Conservation (phyloP, 2,329 filamentous ascomycete genomes). For the Monosporascus ibericus region DNA sequence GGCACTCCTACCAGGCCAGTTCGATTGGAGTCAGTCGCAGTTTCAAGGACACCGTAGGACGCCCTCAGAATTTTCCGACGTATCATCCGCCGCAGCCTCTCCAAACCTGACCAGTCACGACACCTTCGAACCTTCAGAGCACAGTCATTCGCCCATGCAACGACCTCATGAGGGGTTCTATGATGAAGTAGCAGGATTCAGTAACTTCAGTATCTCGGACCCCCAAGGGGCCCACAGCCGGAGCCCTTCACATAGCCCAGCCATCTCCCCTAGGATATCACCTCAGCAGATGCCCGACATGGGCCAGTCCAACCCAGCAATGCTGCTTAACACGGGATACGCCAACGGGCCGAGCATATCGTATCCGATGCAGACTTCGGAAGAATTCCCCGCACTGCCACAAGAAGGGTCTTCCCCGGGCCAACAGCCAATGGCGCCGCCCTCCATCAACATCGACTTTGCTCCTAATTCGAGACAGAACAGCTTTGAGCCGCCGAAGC, state of each 20-base stretch:
- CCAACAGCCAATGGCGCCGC: slow-evolving; percentile 73
- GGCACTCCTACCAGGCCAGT: slow-evolving; percentile 47
- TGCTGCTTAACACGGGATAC: slow-evolving; percentile 38
- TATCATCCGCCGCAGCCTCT: slow-evolving; percentile 79
- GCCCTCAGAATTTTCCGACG: slow-evolving; percentile 88
- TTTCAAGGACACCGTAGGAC: slow-evolving; percentile 80
- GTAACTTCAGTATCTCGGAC: slow-evolving; percentile 75
- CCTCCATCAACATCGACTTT: slow-evolving; percentile 90
- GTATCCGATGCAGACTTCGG: slow-evolving; percentile 31
- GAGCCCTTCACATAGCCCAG: slow-evolving; percentile 71
- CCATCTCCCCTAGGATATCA: slow-evolving; percentile 56
- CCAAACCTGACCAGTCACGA: slow-evolving; percentile 76
- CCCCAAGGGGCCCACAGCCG: slow-evolving; percentile 63
- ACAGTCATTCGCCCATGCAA: slow-evolving; percentile 75
- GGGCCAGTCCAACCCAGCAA: slow-evolving; percentile 40
- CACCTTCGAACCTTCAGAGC: slow-evolving; percentile 65
- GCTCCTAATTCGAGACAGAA: slow-evolving; percentile 67
- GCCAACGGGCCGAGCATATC: slow-evolving; percentile 37
- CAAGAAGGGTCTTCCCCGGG: slow-evolving; percentile 46
- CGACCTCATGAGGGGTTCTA: slow-evolving; percentile 69
- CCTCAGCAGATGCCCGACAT: slow-evolving; percentile 51
- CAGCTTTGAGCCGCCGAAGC: slow-evolving; percentile 61
- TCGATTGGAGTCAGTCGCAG: slow-evolving; percentile 50
- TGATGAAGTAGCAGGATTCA: slow-evolving; percentile 71
- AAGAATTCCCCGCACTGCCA: slow-evolving; percentile 47